Percentiles rank a stretch among this genome's conserved stretches.
Evolutionary conservation across 352 stramenopile species (phyloP).

Genomic region (Phytophthora citrophthora): DNA sequence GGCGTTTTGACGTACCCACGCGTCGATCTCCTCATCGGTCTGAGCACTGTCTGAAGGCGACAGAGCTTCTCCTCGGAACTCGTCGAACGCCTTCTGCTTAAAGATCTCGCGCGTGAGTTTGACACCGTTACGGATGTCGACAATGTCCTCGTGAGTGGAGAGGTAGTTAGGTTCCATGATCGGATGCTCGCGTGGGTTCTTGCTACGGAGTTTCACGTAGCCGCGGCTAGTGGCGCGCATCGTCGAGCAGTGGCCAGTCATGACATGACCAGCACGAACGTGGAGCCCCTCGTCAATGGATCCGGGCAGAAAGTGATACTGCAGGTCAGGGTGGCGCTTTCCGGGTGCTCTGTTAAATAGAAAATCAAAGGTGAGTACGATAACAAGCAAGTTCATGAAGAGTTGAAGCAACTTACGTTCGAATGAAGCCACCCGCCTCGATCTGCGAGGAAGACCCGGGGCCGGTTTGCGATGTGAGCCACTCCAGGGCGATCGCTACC

Average conservation of each 20-base stretch:
- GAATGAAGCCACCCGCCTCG: conserved; percentile 86
- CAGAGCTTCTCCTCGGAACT: conserved; percentile 73
- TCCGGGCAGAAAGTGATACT: conserved; percentile 88
- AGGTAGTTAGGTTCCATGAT: conserved; percentile 89
- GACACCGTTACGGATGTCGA: conserved; percentile 75
- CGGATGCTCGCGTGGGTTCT: conserved; percentile 68
- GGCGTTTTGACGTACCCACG: conserved; percentile 75
- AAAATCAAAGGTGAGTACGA: background rate
- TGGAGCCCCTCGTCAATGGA: conserved; percentile 38
- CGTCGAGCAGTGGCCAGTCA: conserved; percentile 81
- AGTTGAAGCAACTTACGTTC: conserved; percentile 41
- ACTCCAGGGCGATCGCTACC: conserved; percentile 79
- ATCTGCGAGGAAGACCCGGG: conserved; percentile 73
- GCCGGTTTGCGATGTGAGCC: conserved; percentile 63
- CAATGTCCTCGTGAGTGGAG: conserved; percentile 64
- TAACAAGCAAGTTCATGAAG: too few species aligned
- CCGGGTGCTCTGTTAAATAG: conserved; percentile 43
- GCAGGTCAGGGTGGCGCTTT: conserved; percentile 77
- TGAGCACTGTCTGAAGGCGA: conserved; percentile 60
- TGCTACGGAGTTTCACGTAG: conserved; percentile 70
- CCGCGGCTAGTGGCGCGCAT: conserved; percentile 84
- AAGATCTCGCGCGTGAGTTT: conserved; percentile 85
- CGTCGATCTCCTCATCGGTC: conserved; percentile 73
- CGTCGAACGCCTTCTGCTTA: conserved; percentile 81
- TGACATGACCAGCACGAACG: conserved; percentile 54